These are phyloP conservation scores for Coccomyxa subellipsoidea DNA, from an alignment of 163 green algal species.

Conservation along the genomic window DNA sequence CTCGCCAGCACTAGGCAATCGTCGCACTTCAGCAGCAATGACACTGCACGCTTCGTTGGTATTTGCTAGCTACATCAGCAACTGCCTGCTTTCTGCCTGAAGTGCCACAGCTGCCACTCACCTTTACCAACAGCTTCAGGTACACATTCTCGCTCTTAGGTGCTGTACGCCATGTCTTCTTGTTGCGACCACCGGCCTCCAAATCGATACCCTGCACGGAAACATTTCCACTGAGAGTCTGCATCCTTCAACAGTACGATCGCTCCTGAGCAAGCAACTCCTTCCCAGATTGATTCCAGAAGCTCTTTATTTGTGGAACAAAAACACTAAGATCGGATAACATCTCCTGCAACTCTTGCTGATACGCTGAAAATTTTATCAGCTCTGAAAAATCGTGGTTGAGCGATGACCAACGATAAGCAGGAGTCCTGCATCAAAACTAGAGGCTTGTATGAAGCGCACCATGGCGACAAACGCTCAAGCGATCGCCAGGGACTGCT, in stretches of 20 bases:
- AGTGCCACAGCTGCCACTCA: conserved; percentile 30
- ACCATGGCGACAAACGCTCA: background rate
- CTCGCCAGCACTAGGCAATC: no score
- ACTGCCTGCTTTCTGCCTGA: no score
- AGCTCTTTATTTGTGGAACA: background rate
- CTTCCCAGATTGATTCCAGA: background rate
- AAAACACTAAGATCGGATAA: background rate
- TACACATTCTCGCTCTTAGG: conserved; percentile 99
- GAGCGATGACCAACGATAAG: no score
- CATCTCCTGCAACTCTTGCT: background rate
- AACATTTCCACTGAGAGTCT: background rate
- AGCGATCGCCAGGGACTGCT: background rate
- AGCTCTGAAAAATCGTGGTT: no score
- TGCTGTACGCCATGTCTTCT: conserved; percentile 83
- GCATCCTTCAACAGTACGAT: background rate
- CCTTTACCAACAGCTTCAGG: conserved; percentile 98
- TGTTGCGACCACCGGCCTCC: conserved; percentile 93
- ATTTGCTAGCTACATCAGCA: no score
- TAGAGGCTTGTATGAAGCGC: no score
- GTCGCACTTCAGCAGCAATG: no score
- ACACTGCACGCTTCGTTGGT: no score
- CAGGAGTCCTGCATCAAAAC: no score
- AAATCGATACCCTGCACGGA: conserved; percentile 95
- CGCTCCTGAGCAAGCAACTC: background rate
- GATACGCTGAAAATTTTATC: no score